Conservation (phyloP, 2,329 filamentous ascomycete species). For the Pseudogymnoascus sp. region DNA sequence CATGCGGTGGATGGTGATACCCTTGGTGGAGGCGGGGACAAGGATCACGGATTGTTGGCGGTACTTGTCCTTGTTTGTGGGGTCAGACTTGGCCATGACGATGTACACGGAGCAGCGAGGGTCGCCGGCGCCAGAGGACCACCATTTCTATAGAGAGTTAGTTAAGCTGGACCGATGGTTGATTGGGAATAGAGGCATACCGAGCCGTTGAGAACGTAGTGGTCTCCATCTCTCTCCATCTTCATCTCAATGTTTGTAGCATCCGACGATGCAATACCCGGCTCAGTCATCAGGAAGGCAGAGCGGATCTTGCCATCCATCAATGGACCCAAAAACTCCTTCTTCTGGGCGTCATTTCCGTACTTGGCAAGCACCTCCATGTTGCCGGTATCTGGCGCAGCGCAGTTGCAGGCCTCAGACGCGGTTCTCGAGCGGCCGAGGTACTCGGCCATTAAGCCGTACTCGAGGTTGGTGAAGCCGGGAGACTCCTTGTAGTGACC, state of each 20-base stretch:
- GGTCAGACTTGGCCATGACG: slow-evolving; percentile 89
- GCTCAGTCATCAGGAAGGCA: slow-evolving; percentile 91
- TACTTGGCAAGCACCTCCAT: slow-evolving; percentile 95
- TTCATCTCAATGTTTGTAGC: slow-evolving; percentile 85
- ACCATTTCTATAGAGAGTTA: slow-evolving; percentile 70
- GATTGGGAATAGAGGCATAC: slow-evolving; percentile 36
- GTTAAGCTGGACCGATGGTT: slow-evolving; percentile 15
- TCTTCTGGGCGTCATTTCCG: slow-evolving; percentile 77
- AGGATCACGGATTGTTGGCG: slow-evolving; percentile 88
- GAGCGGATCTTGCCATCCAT: slow-evolving; percentile 79
- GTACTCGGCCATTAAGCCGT: slow-evolving; percentile 95
- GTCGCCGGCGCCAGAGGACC: slow-evolving; percentile 93
- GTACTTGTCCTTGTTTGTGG: slow-evolving; percentile 68
- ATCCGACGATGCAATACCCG: slow-evolving; percentile 79
- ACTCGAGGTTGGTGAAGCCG: slow-evolving; percentile 91
- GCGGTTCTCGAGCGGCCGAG: slow-evolving; percentile 78
- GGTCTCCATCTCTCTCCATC: slow-evolving; percentile 74
- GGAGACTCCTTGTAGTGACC: slow-evolving; percentile 93
- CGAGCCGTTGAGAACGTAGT: slow-evolving; percentile 84
- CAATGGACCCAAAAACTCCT: slow-evolving; percentile 70
- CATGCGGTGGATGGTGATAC: slow-evolving; percentile 91
- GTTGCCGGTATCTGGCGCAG: slow-evolving; percentile 87
- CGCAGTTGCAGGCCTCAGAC: slow-evolving; percentile 81
- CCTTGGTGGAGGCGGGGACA: slow-evolving; percentile 71
- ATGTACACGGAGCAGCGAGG: slow-evolving; percentile 88